Percentiles rank a stretch among this genome's conserved stretches.
phyloP scores from a whole-genome alignment of 495 filamentous ascomycete species.

The Amphirosellinia nigrospora region DNA sequence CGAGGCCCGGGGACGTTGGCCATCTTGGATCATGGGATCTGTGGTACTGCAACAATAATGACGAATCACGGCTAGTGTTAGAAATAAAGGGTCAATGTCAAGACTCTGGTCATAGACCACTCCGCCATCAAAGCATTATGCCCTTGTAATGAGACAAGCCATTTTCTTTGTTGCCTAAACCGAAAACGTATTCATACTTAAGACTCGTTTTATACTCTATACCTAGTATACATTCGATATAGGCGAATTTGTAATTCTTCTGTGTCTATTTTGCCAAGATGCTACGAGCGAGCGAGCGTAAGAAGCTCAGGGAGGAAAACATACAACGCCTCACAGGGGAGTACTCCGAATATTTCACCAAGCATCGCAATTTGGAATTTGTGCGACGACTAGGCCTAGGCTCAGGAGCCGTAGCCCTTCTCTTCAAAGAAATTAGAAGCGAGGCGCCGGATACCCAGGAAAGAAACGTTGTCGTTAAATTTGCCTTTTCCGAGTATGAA shows the following conservation, averaged over 20 bases:
- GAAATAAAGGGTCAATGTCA: too few relatives aligned
- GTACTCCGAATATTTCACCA: background rate
- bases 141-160: background rate
- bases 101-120: too few relatives aligned
- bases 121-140: too few relatives aligned
- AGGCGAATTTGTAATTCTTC: background rate
- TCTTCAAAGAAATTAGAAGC: background rate
- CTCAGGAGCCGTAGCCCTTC: slow-evolving; percentile 8
- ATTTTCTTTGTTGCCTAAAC: background rate
- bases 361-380: background rate
- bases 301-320: slow-evolving; percentile 14
- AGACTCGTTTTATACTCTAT: background rate
- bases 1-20: background rate
- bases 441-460: background rate
- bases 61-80: too few relatives aligned
- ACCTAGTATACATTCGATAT: background rate
- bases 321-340: slow-evolving; percentile 12
- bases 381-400: slow-evolving; percentile 11
- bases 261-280: background rate
- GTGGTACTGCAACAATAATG: too few relatives aligned
- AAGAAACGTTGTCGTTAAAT: slow-evolving; percentile 11
- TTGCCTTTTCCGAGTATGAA: slow-evolving; percentile 15
- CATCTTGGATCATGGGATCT: background rate
- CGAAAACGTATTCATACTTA: background rate
- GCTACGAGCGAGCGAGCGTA: slow-evolving; percentile 18